Conservation (phyloP, 257 asterid species). For the Forsythia viridissima region DNA sequence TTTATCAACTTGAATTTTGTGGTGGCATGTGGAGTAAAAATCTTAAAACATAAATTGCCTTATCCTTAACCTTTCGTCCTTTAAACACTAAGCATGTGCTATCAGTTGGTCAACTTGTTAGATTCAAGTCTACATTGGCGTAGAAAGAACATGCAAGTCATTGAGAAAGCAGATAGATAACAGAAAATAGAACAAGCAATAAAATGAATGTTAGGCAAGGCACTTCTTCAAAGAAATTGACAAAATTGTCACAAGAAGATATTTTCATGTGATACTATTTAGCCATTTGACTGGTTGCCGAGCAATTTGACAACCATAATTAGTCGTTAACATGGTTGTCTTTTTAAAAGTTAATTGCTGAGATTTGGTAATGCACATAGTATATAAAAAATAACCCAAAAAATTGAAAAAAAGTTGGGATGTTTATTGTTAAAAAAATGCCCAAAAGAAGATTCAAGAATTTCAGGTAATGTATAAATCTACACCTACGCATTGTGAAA, state of each 20-base stretch:
- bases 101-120: slow-evolving; percentile 1
- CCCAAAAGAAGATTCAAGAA: too few species aligned
- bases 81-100: neutral
- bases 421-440: too few species aligned
- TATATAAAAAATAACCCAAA: too few species aligned
- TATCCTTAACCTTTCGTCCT: too few species aligned
- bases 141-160: neutral
- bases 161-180: neutral
- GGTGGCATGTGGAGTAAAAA: neutral
- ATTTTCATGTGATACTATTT: neutral
- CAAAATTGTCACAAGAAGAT: neutral
- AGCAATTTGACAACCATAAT: too few species aligned
- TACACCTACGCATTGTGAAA: too few species aligned
- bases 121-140: neutral
- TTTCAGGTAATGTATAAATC: too few species aligned
- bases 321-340: too few species aligned
- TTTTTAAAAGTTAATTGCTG: too few species aligned
- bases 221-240: neutral
- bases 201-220: neutral
- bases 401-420: too few species aligned
- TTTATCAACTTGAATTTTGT: neutral
- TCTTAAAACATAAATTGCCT: neutral
- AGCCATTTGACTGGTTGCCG: neutral
- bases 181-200: neutral
- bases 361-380: too few species aligned